phyloP scores from a whole-genome alignment of 805 yeast species.

The Hanseniaspora taiwanica region DNA sequence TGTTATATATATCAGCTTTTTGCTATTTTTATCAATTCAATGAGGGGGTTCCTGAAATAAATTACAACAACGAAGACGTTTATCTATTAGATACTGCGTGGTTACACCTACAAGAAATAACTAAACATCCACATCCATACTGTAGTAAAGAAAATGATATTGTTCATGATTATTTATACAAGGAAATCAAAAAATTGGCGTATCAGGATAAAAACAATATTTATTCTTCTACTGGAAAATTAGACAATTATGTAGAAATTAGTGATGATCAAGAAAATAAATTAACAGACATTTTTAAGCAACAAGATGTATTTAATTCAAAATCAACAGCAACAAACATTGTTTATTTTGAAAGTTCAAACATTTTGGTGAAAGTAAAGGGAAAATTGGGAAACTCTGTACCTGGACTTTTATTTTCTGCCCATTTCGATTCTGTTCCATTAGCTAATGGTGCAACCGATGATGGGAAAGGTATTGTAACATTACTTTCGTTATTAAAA shows the following conservation, averaged over 20 bases:
- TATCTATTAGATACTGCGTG: slow-evolving; percentile 33
- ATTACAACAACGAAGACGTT: background rate
- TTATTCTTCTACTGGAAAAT: too few species aligned
- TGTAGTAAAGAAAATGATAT: slow-evolving; percentile 62
- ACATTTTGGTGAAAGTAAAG: slow-evolving; percentile 59
- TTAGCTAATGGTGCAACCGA: slow-evolving; percentile 82
- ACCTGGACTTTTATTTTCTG: slow-evolving; percentile 62
- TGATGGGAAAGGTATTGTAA: slow-evolving; percentile 81
- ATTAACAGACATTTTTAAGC: slow-evolving; percentile 34
- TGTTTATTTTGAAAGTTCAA: slow-evolving; percentile 71
- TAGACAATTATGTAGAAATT: slow-evolving; percentile 12
- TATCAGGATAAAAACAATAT: too few species aligned
- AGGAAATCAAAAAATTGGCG: slow-evolving; percentile 29
- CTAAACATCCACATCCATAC: slow-evolving; percentile 62
- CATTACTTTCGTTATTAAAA: slow-evolving; percentile 58
- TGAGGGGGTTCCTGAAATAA: background rate
- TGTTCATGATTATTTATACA: slow-evolving; percentile 53
- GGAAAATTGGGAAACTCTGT: slow-evolving; percentile 41
- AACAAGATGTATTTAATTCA: slow-evolving; percentile 34
- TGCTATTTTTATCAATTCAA: slow-evolving; percentile 20
- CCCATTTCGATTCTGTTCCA: slow-evolving; percentile 86
- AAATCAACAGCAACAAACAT: slow-evolving; percentile 32
- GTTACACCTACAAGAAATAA: slow-evolving; percentile 60
- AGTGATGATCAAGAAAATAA: slow-evolving; percentile 26
- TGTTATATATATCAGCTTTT: slow-evolving; percentile 33